These are phyloP conservation scores for Aspergillus ochraceoroseus DNA, from an alignment of 2,329 filamentous ascomycete genomes.

Conservation along the genomic window DNA sequence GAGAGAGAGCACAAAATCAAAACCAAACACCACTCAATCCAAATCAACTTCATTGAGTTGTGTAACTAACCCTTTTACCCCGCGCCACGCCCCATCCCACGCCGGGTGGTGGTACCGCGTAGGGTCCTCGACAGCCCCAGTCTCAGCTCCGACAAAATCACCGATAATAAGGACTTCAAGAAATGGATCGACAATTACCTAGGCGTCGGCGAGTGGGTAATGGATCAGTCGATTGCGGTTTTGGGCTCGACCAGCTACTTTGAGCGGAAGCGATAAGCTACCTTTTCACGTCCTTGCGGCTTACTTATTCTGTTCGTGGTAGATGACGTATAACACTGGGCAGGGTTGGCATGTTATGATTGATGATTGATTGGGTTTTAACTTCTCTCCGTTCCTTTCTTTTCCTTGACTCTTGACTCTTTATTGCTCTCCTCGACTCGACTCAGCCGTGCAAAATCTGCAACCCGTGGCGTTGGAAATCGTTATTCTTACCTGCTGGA, in stretches of 20 bases:
- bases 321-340: no score
- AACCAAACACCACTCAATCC: no score
- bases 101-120: conserved; percentile 22
- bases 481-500: conserved; percentile 7
- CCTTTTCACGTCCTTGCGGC: no score
- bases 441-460: neutral
- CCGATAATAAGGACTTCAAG: conserved; percentile 75
- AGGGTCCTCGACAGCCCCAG: conserved; percentile 52
- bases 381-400: neutral
- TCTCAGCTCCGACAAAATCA: conserved; percentile 79
- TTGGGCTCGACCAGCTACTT: conserved; percentile 86
- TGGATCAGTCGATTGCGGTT: conserved; percentile 93
- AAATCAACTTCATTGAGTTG: no score
- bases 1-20: neutral
- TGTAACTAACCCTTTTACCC: conserved; percentile 30
- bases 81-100: conserved; percentile 23
- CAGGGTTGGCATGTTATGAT: no score
- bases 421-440: neutral
- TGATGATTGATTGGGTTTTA: no score
- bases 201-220: conserved; percentile 91
- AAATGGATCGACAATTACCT: conserved; percentile 92
- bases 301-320: no score
- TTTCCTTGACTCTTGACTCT: neutral
- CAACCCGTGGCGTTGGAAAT: conserved; percentile 23
- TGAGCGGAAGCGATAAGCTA: conserved; percentile 70